These are phyloP conservation scores for Monosporascus sp. DNA, from an alignment of 2,329 filamentous ascomycete species.

Conservation along the genomic window DNA sequence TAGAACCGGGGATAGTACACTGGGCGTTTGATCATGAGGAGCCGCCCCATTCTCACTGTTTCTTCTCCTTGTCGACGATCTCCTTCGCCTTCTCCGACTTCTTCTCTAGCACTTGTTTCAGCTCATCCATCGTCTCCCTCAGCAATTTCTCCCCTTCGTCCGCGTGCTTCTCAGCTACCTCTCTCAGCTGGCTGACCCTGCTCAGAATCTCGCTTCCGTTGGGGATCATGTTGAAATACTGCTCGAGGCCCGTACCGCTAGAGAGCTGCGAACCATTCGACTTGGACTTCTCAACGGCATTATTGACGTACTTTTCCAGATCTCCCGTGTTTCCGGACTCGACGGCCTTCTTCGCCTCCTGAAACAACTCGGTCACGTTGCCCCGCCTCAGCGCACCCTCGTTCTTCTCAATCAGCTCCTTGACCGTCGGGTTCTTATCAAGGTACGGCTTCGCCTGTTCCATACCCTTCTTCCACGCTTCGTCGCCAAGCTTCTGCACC, in stretches of 20 bases:
- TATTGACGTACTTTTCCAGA: constrained; percentile 57
- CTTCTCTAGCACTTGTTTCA: constrained; percentile 60
- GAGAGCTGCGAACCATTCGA: constrained; percentile 35
- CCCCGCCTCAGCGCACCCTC: constrained; percentile 62
- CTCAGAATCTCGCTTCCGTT: constrained; percentile 59
- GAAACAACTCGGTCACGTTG: constrained; percentile 59
- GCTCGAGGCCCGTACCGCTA: constrained; percentile 45
- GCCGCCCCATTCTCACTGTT: constrained; percentile 26
- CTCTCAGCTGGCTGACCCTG: constrained; percentile 60
- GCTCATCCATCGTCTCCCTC: constrained; percentile 63
- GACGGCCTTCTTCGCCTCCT: constrained; percentile 56
- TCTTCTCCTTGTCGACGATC: constrained; percentile 50
- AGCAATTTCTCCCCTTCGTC: constrained; percentile 65
- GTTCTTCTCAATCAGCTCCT: constrained; percentile 69
- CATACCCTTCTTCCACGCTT: constrained; percentile 67
- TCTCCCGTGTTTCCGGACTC: constrained; percentile 56
- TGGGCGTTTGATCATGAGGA: too few relatives aligned
- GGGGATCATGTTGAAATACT: constrained; percentile 63
- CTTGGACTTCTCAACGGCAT: constrained; percentile 56
- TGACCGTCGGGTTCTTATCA: constrained; percentile 72
- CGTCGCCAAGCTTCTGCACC: constrained; percentile 62
- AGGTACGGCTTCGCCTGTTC: constrained; percentile 68
- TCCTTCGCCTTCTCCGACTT: constrained; percentile 54
- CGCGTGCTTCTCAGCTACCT: constrained; percentile 63
- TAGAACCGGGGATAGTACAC: too few relatives aligned